Base-by-base conservation (phyloP, 2,329 filamentous ascomycete species). In the Setomelanomma holmii region DNA sequence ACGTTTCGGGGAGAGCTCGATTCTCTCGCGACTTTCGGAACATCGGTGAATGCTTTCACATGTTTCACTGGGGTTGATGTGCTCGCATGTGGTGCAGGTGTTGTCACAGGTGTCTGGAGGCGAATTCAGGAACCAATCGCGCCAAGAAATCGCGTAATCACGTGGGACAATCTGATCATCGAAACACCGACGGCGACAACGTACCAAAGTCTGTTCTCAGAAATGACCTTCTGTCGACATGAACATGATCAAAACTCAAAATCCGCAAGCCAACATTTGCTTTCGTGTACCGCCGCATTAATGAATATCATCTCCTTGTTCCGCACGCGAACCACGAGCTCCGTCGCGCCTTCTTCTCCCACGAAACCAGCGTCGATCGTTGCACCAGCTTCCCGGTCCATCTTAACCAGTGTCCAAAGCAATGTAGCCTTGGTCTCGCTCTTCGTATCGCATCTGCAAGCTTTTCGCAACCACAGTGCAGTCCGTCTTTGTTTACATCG, bases 11-110 rank as follows among this genome's bases (percentile, higher is more conserved):
- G 23, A 71, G 64, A 35, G 65, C 52, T 24, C 63, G 64, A 53
- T 79, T 79, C 52, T 83, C 78, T 69, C 82, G 76, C 40, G 82
- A 81, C 42, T 82, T 84, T 49, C 82, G 78, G 57, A 85, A 84
- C 82, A 84, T 84, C 20, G 43, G 33, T 6, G 12, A 12, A 22
- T 21, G 12, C 19, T 21, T 10, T 36, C 34, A 36, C 34, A 36
- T 36, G 12, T 7, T 36, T 16, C 14, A 7, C 4, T 14, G 10
- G 16, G 22, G 17, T 22, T 41, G 21, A 11, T 10, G 20, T 41
- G 12, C 20, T 16, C n/a, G 19, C 7, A 3, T 41, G 14, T 23
- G 39, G 14, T 41, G 19, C 7, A 11, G 17, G 14, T 24, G 21
- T 8, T 22, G 39, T 41, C 22, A 24, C 11, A 24, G 20, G 4